Evolutionary conservation across 208 protist species (phyloP).

Genomic region (Trypanosoma boissoni): DNA sequence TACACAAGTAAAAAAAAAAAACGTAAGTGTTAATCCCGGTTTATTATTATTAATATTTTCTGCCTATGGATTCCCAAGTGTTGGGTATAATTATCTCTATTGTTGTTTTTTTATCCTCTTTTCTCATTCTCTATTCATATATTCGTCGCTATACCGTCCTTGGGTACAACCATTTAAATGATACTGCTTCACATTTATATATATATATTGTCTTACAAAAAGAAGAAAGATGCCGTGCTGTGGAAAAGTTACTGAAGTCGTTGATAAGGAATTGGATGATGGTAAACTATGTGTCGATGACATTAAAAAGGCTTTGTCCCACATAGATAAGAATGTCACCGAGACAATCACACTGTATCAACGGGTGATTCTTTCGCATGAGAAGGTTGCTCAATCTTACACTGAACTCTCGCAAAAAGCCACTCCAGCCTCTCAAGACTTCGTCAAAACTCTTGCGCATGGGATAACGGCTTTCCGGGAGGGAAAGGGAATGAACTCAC

Average conservation of each 20-base stretch:
- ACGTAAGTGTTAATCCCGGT: neutral
- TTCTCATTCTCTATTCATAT: slow-evolving; percentile 3
- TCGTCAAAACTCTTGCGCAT: slow-evolving; percentile 36
- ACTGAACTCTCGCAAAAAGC: slow-evolving; percentile 40
- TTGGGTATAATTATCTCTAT: slow-evolving; percentile 6
- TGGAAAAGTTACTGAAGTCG: slow-evolving; percentile 18
- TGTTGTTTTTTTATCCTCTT: slow-evolving; percentile 12
- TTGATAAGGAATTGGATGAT: slow-evolving; percentile 54
- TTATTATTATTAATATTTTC: neutral
- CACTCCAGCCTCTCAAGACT: slow-evolving; percentile 19
- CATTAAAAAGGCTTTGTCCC: slow-evolving; percentile 44
- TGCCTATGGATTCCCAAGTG: neutral
- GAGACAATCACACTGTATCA: slow-evolving; percentile 60
- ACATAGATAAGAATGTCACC: slow-evolving; percentile 38
- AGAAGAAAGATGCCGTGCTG: slow-evolving; percentile 26
- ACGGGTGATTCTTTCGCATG: slow-evolving; percentile 45
- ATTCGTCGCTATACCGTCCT: neutral
- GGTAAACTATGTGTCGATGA: slow-evolving; percentile 37
- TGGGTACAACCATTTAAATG: neutral
- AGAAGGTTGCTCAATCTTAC: slow-evolving; percentile 45
- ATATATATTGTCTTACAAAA: neutral
- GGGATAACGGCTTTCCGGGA: slow-evolving; percentile 66
- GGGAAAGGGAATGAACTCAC: slow-evolving; percentile 39
- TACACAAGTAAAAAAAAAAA: no score
- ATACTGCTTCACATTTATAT: slow-evolving; percentile 1